These are phyloP conservation scores for Eucalyptus caleyi DNA, from an alignment of 345 rosid genomes.

Conservation along the genomic window DNA sequence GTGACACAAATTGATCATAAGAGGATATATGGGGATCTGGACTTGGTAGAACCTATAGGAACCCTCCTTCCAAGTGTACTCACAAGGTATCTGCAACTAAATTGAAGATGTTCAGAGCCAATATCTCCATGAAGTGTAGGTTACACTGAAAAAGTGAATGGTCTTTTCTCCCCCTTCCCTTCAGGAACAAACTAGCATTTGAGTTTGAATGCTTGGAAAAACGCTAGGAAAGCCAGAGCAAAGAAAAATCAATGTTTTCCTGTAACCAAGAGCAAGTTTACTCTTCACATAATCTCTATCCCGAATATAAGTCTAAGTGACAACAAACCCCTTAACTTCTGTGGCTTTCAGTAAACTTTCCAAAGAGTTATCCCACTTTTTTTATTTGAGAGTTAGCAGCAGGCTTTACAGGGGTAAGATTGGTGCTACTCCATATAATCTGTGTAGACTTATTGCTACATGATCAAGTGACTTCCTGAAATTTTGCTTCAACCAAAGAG, in stretches of 20 bases:
- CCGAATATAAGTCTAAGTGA: not conserved
- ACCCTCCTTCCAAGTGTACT: not conserved
- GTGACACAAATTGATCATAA: not conserved
- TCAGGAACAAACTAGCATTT: not conserved
- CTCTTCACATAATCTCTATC: not conserved
- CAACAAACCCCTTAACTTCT: not conserved
- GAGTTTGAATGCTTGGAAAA: not conserved
- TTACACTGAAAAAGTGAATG: not conserved
- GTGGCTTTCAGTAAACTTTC: not conserved
- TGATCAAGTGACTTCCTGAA: not conserved
- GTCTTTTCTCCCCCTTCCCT: not conserved
- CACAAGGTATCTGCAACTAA: not conserved
- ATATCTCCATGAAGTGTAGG: not conserved
- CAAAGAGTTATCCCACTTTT: not conserved
- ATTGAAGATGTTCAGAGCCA: not conserved
- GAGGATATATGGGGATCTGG: too few species aligned
- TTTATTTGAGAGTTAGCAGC: not conserved
- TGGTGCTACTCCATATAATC: not conserved
- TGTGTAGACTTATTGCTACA: not conserved
- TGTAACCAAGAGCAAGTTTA: not conserved
- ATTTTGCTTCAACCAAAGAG: not conserved
- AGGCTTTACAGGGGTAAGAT: not conserved
- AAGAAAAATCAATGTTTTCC: not conserved
- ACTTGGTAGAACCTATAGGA: not conserved
- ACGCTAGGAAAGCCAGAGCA: not conserved